Evolutionary conservation across 257 asterid genomes (phyloP).

Genomic region (Solanum lignicaule): DNA sequence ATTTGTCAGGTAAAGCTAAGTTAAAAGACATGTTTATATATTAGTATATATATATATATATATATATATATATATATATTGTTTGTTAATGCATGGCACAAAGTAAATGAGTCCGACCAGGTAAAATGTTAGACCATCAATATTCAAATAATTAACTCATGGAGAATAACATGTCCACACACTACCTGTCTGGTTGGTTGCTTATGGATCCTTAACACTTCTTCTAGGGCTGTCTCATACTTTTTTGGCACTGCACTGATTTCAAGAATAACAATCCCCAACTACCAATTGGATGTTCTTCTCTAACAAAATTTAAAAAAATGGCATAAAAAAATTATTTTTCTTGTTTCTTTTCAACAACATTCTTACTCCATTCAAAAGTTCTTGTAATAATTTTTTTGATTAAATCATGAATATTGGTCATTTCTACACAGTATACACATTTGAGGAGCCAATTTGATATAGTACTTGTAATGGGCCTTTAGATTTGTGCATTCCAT

Average conservation of each 20-base stretch:
- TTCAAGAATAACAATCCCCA: background rate
- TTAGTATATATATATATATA: too few species aligned
- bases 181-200: background rate
- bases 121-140: background rate
- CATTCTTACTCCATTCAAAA: background rate
- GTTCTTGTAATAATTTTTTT: background rate
- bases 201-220: background rate
- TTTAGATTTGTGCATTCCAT: background rate
- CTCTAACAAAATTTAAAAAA: background rate
- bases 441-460: background rate
- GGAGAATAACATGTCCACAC: background rate
- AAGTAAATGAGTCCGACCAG: background rate
- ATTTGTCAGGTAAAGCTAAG: too few species aligned
- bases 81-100: background rate
- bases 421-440: background rate
- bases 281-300: background rate
- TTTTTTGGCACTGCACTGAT: background rate
- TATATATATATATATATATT: background rate
- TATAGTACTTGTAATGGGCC: background rate
- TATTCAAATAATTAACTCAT: background rate
- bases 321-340: too few species aligned
- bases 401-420: background rate
- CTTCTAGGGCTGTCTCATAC: background rate
- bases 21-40: too few species aligned
- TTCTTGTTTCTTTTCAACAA: background rate